Percentiles rank a stretch among this genome's conserved stretches.
Evolutionary conservation across 257 asterid genomes (phyloP).

Genomic region (Solanum pimpinellifolium): DNA sequence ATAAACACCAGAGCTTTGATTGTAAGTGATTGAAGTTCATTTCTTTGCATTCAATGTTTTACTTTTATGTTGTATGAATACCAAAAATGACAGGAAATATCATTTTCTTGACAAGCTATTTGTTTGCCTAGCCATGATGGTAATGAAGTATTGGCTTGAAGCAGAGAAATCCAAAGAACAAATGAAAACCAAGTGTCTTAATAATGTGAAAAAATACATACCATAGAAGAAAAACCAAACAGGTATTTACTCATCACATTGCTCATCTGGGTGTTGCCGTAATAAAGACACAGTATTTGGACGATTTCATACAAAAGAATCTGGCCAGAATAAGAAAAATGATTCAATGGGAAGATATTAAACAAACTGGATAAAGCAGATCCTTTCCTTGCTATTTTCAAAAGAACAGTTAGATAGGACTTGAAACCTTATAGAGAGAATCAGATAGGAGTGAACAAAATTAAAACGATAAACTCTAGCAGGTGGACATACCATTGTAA

Average conservation of each 20-base stretch:
- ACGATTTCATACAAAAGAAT: constrained; percentile 44
- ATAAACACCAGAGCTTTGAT: neutral
- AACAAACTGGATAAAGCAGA: neutral
- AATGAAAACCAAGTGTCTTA: neutral
- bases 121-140: neutral
- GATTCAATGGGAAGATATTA: neutral
- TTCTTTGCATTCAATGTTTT: neutral
- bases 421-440: neutral
- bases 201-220: constrained; percentile 5
- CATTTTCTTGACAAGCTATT: neutral
- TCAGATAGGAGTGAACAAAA: neutral
- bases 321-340: constrained; percentile 17
- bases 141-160: neutral
- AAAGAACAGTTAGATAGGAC: neutral
- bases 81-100: neutral
- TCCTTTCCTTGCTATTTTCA: neutral
- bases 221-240: constrained; percentile 37
- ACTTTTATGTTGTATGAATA: neutral
- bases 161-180: neutral
- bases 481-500: constrained; percentile 28
- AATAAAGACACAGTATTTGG: constrained; percentile 22
- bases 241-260: constrained; percentile 17
- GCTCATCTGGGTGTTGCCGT: constrained; percentile 17
- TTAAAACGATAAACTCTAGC: neutral
- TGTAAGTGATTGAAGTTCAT: neutral